Evolutionary conservation across 1,284 basidiomycete genomes (phyloP).

Genomic region (Cyathus olla): DNA sequence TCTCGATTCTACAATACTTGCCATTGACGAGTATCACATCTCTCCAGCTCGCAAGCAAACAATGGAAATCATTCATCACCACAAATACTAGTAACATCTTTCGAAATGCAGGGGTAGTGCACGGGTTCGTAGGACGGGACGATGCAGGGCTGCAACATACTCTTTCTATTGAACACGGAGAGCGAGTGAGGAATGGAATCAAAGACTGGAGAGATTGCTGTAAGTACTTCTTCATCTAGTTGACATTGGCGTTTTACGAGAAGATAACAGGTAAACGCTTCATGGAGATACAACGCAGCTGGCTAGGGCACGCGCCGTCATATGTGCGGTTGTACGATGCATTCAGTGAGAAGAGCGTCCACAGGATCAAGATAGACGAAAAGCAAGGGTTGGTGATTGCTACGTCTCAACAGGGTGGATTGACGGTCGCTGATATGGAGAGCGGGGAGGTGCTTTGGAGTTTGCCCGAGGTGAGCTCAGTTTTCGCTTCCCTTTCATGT

Average conservation of each 20-base stretch:
- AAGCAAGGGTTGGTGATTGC: conserved; percentile 65
- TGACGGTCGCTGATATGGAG: conserved; percentile 65
- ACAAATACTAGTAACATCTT: conserved; percentile 62
- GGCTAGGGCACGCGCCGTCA: conserved; percentile 63
- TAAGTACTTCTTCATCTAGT: conserved; percentile 42
- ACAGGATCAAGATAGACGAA: conserved; percentile 82
- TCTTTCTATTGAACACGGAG: conserved; percentile 24
- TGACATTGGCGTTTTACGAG: neutral
- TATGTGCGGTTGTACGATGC: conserved; percentile 40
- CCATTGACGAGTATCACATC: conserved; percentile 52
- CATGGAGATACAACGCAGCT: conserved; percentile 59
- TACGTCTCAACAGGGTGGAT: conserved; percentile 63
- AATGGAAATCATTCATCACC: conserved; percentile 56
- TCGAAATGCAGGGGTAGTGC: conserved; percentile 60
- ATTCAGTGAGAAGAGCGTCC: conserved; percentile 53
- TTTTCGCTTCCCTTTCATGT: neutral
- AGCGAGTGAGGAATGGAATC: conserved; percentile 43
- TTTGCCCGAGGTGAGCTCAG: conserved; percentile 55
- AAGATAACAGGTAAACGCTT: conserved; percentile 55
- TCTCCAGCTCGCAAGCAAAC: conserved; percentile 48
- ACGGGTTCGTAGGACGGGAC: conserved; percentile 52
- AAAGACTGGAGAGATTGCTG: conserved; percentile 69
- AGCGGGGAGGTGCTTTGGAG: conserved; percentile 64
- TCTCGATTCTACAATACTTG: conserved; percentile 58
- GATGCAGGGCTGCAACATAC: conserved; percentile 28